phyloP scores from a whole-genome alignment of 2,329 filamentous ascomycete genomes.

The Elsinoe fawcettii region DNA sequence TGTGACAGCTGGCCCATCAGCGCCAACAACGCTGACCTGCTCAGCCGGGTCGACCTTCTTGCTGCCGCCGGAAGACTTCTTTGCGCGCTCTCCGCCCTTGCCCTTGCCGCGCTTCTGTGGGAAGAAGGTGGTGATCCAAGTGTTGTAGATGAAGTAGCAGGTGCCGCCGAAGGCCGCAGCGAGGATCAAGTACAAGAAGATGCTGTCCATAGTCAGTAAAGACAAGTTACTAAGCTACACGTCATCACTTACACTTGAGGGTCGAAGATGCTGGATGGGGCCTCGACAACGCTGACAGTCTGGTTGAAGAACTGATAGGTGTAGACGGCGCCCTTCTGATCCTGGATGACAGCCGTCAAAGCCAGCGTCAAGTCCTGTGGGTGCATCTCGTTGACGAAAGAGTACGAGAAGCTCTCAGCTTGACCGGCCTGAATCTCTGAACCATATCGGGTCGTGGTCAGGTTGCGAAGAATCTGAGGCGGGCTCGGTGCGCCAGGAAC shows the following conservation, averaged over 20 bases:
- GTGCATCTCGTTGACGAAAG: constrained; percentile 83
- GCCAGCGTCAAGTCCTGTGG: constrained; percentile 79
- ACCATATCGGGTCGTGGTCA: constrained; percentile 69
- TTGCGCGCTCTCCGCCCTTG: constrained; percentile 58
- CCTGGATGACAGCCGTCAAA: constrained; percentile 65
- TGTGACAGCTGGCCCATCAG: constrained; percentile 62
- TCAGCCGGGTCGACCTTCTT: constrained; percentile 60
- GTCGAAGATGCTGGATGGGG: constrained; percentile 84
- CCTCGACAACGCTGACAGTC: constrained; percentile 78
- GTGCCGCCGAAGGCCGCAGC: constrained; percentile 67
- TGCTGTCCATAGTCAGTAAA: constrained; percentile 45
- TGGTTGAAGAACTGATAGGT: constrained; percentile 74
- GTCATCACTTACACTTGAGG: constrained; percentile 72
- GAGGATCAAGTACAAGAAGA: constrained; percentile 96
- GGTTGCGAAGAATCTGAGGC: constrained; percentile 65
- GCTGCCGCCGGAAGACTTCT: constrained; percentile 51
- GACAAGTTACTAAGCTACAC: background rate
- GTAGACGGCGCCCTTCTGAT: constrained; percentile 60
- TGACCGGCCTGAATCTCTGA: constrained; percentile 67
- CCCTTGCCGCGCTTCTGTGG: constrained; percentile 63
- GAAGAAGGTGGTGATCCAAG: constrained; percentile 94
- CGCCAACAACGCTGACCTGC: constrained; percentile 56
- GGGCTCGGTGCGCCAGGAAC: constrained; percentile 44
- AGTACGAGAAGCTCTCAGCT: constrained; percentile 69
- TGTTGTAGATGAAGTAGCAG: constrained; percentile 95